Conservation (phyloP, 768 basidiomycete species). For the Mycena crocata region DNA sequence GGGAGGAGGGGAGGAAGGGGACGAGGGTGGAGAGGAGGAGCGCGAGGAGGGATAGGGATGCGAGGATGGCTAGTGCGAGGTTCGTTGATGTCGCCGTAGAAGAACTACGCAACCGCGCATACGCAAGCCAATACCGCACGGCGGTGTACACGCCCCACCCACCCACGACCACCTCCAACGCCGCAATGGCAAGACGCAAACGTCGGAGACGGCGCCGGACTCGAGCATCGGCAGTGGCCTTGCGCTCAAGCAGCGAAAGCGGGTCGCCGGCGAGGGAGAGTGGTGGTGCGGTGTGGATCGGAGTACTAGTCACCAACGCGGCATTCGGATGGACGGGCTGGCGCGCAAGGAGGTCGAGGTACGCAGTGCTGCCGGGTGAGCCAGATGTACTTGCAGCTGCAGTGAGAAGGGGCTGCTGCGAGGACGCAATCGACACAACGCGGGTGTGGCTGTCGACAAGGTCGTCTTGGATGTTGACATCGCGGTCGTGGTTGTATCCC, state of each 20-base stretch:
- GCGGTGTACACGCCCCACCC: conserved; percentile 73
- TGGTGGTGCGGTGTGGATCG: conserved; percentile 43
- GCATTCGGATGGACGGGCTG: conserved; percentile 45
- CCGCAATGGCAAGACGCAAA: conserved; percentile 42
- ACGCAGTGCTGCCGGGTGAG: no score
- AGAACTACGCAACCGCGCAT: conserved; percentile 52
- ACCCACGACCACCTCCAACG: conserved; percentile 54
- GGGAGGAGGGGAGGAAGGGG: conserved; percentile 52
- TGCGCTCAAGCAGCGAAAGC: conserved; percentile 43
- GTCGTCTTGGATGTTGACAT: no score
- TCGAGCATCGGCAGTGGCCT: conserved; percentile 38
- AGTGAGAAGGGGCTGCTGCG: no score
- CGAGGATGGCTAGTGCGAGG: conserved; percentile 62
- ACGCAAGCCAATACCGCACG: conserved; percentile 75
- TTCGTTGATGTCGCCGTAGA: conserved; percentile 54
- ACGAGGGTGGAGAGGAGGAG: conserved; percentile 51
- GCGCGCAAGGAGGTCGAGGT: conserved; percentile 47
- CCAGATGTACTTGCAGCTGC: no score
- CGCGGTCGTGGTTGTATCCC: no score
- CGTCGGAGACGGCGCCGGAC: conserved; percentile 43
- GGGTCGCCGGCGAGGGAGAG: conserved; percentile 42
- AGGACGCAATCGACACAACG: no score
- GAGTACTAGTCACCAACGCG: no score
- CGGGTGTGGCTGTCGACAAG: no score
- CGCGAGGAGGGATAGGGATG: conserved; percentile 55